phyloP scores from a whole-genome alignment of 179 eudicot genomes.

The Camellia oleifera region DNA sequence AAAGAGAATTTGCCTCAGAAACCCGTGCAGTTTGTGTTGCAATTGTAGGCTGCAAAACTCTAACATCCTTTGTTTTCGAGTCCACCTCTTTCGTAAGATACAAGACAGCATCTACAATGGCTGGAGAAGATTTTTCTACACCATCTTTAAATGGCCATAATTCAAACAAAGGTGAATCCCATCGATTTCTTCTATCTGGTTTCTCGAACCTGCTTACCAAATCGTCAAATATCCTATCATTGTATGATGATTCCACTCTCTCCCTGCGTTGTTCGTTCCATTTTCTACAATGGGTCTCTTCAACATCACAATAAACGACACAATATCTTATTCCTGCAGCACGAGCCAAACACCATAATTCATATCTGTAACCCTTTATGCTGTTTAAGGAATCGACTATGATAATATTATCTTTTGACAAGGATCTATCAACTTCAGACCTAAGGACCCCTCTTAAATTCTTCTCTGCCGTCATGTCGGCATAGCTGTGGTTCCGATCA shows the following conservation, averaged over 20 bases:
- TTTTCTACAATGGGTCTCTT: constrained; percentile 54
- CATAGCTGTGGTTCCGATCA: constrained; percentile 76
- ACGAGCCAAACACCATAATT: constrained; percentile 97
- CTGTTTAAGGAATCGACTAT: constrained; percentile 87
- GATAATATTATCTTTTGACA: constrained; percentile 65
- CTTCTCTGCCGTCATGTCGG: constrained; percentile 80
- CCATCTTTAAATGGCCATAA: constrained; percentile 62
- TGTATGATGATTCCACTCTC: constrained; percentile 50
- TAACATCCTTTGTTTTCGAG: constrained; percentile 72
- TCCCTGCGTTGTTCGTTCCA: constrained; percentile 82
- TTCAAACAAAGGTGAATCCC: constrained; percentile 95
- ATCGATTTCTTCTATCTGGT: constrained; percentile 80
- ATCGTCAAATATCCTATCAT: constrained; percentile 78
- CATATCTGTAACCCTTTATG: constrained; percentile 95
- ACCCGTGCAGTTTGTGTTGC: constrained; percentile 72
- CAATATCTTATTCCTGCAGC: constrained; percentile 93
- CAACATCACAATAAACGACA: constrained; percentile 68
- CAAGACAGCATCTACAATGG: constrained; percentile 57
- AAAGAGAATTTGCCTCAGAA: constrained; percentile 75
- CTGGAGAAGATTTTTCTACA: constrained; percentile 50
- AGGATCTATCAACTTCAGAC: constrained; percentile 91
- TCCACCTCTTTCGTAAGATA: constrained; percentile 81
- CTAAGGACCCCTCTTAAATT: constrained; percentile 87
- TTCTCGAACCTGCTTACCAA: constrained; percentile 77
- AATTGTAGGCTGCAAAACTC: constrained; percentile 81